These are phyloP conservation scores for Lactarius psammicola DNA, from an alignment of 768 basidiomycete species.

Conservation along the genomic window DNA sequence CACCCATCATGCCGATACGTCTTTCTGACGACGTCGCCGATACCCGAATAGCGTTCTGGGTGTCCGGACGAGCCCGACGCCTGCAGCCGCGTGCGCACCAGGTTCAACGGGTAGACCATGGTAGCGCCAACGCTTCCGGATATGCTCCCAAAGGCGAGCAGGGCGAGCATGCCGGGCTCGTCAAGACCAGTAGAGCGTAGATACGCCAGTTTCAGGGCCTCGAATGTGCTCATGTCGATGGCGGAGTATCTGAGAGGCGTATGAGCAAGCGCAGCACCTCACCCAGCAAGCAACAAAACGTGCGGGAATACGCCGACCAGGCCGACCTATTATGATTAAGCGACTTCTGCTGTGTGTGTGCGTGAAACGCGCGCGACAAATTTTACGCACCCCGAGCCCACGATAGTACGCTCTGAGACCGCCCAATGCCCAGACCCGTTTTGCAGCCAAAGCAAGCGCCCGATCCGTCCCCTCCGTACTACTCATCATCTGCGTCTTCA, in stretches of 20 bases:
- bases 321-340: constrained; percentile 63
- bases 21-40: constrained; percentile 75
- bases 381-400: constrained; percentile 73
- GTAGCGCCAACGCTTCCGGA: constrained; percentile 93
- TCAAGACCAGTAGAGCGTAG: constrained; percentile 80
- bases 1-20: constrained; percentile 86
- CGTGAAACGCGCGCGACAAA: constrained; percentile 18
- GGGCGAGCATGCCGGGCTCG: constrained; percentile 84
- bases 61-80: constrained; percentile 96
- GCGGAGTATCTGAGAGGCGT: constrained; percentile 67
- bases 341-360: constrained; percentile 19
- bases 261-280: constrained; percentile 20
- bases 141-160: constrained; percentile 88
- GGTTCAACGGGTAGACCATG: constrained; percentile 88
- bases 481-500: constrained; percentile 99
- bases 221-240: constrained; percentile 97
- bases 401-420: constrained; percentile 86
- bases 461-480: constrained; percentile 60
- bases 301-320: constrained; percentile 95
- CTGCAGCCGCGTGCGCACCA: constrained; percentile 92
- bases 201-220: constrained; percentile 91
- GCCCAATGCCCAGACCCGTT: constrained; percentile 74
- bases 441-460: constrained; percentile 59
- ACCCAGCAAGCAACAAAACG: constrained; percentile 34
- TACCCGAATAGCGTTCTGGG: constrained; percentile 86